Base-by-base conservation (phyloP, 1,139 yeast genomes). In the Magnusiomyces fungicola region DNA sequence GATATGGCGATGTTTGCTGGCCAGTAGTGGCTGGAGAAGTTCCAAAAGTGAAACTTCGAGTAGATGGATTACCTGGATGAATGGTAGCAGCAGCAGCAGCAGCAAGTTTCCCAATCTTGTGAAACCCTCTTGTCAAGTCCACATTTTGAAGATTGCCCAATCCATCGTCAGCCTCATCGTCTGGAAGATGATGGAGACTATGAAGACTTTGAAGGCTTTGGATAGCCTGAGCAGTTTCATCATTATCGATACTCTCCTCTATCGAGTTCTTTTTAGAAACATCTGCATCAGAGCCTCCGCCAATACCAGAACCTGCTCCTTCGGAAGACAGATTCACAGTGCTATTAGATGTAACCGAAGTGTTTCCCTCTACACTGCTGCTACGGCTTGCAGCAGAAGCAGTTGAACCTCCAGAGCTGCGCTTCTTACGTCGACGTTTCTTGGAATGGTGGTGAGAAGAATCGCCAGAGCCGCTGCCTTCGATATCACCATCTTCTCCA, bases 111-210 rank as follows among this genome's bases (percentile, higher is more conserved):
- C 21, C 30, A 38, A 37, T 18, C 47, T 55, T 55, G 29, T 56
- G 45, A 46, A 56, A 57, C 29, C 62, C 61, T 36, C 61, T 45
- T 2, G 74, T 71, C 42, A 74, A 58, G 59, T 74, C 79, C 36
- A 73, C 74, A 53, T 74, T 72, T 50, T 70, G 69, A 43, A 73
- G 61, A 55, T 73, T 78, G 1, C 74, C 74, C 10, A 69, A 58
- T 22, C 61, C 66, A 29, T 62, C 62, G 21, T 56, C 62, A 5
- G 49, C 57, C 37, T 57, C 59, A 18, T 46, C 56, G 32, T 45
- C 46, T 53, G 38, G 19, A 5, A 9, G 10, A 18, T 54, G 50
- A 53, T 45, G 22, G 55, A 54, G 36, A 45, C 55, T 14, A 34
- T 34, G 23, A 49, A 36, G 23, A 18, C 38, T 34, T 18, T 34